These are phyloP conservation scores for Diplosphaera chodatii DNA, from an alignment of 139 green algal species.

Conservation along the genomic window DNA sequence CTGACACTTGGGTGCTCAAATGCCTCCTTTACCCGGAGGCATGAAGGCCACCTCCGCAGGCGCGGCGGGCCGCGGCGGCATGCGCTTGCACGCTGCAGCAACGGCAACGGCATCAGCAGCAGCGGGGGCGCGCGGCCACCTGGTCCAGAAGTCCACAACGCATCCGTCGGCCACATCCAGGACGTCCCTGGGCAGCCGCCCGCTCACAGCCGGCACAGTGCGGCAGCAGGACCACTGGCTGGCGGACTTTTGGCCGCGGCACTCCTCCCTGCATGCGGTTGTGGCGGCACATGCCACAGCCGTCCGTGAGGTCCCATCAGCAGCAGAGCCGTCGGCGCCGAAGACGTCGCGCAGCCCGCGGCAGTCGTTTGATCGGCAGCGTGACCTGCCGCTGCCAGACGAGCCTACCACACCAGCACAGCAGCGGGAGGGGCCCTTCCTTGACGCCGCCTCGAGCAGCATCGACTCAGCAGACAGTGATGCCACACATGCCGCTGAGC, in stretches of 20 bases:
- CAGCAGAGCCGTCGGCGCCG: neutral
- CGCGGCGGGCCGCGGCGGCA: too few relatives aligned
- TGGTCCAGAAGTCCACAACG: neutral
- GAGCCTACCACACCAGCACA: neutral
- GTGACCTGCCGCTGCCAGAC: neutral
- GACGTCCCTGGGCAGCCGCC: neutral
- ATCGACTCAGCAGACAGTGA: neutral
- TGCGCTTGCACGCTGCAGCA: neutral
- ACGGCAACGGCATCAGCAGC: neutral
- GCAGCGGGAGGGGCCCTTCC: neutral
- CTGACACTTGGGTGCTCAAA: neutral
- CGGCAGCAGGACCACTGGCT: slow-evolving; percentile 1
- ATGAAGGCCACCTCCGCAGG: neutral
- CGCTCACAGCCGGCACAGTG: neutral
- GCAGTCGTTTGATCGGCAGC: neutral
- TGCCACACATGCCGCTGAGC: too few relatives aligned
- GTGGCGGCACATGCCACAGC: too few relatives aligned
- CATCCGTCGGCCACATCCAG: neutral
- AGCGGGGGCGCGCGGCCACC: neutral
- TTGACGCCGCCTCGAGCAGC: neutral
- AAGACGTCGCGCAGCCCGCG: neutral
- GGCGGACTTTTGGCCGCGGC: neutral
- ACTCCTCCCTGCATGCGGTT: neutral
- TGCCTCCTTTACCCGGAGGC: neutral
- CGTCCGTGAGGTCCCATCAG: too few relatives aligned